phyloP scores from a whole-genome alignment of 768 basidiomycete species.

The Phaeotremella skinneri region DNA sequence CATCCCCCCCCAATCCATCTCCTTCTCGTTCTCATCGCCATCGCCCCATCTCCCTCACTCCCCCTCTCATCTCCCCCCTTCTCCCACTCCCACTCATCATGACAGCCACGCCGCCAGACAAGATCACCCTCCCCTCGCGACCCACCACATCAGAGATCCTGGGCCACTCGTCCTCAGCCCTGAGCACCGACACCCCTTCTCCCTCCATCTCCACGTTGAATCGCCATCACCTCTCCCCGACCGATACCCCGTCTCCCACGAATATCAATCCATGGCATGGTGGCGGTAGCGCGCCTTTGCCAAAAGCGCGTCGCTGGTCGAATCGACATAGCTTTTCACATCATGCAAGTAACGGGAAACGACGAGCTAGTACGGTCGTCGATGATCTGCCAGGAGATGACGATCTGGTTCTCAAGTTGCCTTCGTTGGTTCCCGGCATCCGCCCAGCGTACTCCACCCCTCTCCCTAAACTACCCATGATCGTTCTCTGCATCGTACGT shows the following conservation, averaged over 20 bases:
- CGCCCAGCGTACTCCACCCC: constrained; percentile 61
- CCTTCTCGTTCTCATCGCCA: too few relatives aligned
- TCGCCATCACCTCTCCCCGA: constrained; percentile 13
- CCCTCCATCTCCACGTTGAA: constrained; percentile 12
- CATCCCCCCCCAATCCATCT: too few relatives aligned
- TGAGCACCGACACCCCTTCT: constrained; percentile 21
- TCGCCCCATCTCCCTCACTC: too few relatives aligned
- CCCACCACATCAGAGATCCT: constrained; percentile 28
- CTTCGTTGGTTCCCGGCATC: constrained; percentile 47
- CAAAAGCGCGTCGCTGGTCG: background rate
- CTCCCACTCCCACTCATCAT: constrained; percentile 13
- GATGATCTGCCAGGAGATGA: constrained; percentile 14
- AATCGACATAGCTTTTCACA: constrained; percentile 11
- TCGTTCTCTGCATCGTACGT: constrained; percentile 84
- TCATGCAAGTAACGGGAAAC: too few relatives aligned
- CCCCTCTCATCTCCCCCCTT: too few relatives aligned
- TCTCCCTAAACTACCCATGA: constrained; percentile 79
- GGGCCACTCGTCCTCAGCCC: constrained; percentile 9
- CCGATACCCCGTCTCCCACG: background rate
- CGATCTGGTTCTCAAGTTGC: constrained; percentile 34
- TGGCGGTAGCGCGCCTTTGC: background rate
- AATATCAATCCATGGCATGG: background rate
- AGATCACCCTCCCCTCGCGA: constrained; percentile 31
- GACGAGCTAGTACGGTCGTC: background rate
- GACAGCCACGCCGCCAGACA: constrained; percentile 30